Base-by-base conservation (phyloP, 192 early-diverging fungal species). In the Coemansia javaensis region DNA sequence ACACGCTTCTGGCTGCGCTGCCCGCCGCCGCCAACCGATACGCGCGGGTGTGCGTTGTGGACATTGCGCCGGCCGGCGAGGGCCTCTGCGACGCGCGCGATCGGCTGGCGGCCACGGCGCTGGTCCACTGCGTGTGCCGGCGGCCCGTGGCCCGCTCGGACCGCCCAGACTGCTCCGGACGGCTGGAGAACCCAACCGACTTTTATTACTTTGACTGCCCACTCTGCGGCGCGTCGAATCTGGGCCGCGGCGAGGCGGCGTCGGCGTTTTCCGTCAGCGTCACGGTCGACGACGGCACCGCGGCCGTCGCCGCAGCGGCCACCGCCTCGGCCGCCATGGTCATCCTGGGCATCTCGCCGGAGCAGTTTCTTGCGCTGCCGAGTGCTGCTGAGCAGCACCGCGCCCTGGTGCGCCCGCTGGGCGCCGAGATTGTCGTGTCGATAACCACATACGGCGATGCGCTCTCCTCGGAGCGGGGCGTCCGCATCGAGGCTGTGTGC, bases 61-160 rank as follows among this genome's bases (percentile, higher is more conserved):
- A 34, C 6, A 33, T 59, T 7, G 21, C 30, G 12, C 28, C 51
- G 0, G 40, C 43, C 12, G 42, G 44, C 7, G 27, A 25, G 3
- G 15, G 53, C 18, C 25, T 67, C 6, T 35, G 64, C 28, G 68
- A 72, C 39, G 42, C 61, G 7, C 68, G 68, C 46, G 68, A 72
- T 37, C 38, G 40, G 7, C 11, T 55, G 12, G n/a, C 28, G 1
- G 61, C 68, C n/a, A 72, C 68, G 3, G 44, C 37, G 33, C 61
- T 72, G 17, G 52, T 60, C 4, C 68, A 72, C 12, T 14, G 51
- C 0, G 6, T 23, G 22, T 72, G 68, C 15, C 28, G 40, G 21
- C 42, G 52, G 11, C 52, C 20, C 10, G 42, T 59, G 12, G 27
- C 37, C 17, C 35, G 47, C 30, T 21, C 37, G 14, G 45, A 25